Base-by-base conservation (phyloP, 371 early-diverging fungal species). In the Zopfochytrium polystomum region DNA sequence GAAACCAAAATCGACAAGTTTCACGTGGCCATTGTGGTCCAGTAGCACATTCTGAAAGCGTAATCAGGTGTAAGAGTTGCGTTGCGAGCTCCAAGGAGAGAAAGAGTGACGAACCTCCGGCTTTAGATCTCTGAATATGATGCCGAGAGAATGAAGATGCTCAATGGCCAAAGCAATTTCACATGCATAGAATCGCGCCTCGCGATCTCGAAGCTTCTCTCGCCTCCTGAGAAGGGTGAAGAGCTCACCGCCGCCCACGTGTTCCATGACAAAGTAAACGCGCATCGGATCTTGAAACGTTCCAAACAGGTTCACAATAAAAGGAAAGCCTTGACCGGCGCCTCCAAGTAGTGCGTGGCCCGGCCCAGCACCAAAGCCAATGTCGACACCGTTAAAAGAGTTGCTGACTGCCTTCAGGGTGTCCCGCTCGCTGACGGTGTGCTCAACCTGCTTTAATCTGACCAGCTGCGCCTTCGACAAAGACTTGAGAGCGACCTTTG, bases 401-500 rank as follows among this genome's bases (percentile, higher is more conserved):
- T n/a, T n/a, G n/a, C n/a, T n/a, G n/a, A 81, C 54, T 55, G 55
- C 77, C 64, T 90, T 90, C 44, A 99, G 80, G 60, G 98, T 94
- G 50, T 86, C 83, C 67, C 92, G 90, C 75, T 99, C 99, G 72
- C 91, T 92, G 70, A 92, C 88, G 31, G 95, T 90, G 68, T 99
- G 98, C 68, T 96, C 96, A 15, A 97, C 91, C 71, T 99, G 98
- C 70, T 95, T 92, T 71, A 93, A 75, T 55, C 89, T 81, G 34
- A 98, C 90, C 9, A 99, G 88, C 66, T 96, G 92, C 11, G 87
- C 67, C 75, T 96, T 98, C 58, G 89, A 87, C 53, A 99, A 80
- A 2, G 95, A 92, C 75, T 99, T 99, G 83, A 98, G 90, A 0
- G 99, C 99, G 73, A 90, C 94, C 79, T 85, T 92, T 44, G 86